These are phyloP conservation scores for Trametes hirsuta DNA, from an alignment of 1,284 basidiomycete species.

Conservation along the genomic window DNA sequence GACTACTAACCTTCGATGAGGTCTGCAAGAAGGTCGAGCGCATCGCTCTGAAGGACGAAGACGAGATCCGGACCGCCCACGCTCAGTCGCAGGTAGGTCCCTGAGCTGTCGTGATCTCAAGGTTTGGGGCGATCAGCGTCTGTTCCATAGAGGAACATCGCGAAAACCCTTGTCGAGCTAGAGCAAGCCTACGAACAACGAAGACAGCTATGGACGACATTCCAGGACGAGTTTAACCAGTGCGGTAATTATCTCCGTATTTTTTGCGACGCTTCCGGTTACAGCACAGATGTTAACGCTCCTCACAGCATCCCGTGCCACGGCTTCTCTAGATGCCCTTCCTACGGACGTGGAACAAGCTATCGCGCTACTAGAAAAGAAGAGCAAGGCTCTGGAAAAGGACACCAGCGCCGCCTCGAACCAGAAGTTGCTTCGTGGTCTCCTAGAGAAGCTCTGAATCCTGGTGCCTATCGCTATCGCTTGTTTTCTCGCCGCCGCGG, in stretches of 20 bases:
- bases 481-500: no score
- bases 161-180: constrained; percentile 44
- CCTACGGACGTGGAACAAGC: constrained; percentile 48
- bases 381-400: constrained; percentile 47
- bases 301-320: constrained; percentile 39
- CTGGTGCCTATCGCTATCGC: not conserved
- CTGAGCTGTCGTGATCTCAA: not conserved
- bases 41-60: constrained; percentile 44
- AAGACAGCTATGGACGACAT: constrained; percentile 48
- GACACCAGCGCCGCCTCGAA: constrained; percentile 37
- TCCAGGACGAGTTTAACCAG: constrained; percentile 45
- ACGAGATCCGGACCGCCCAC: constrained; percentile 45
- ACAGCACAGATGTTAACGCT: not conserved
- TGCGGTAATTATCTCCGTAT: constrained; percentile 42
- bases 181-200: constrained; percentile 48
- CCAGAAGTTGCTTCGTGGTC: constrained; percentile 40
- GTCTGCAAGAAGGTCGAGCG: constrained; percentile 56
- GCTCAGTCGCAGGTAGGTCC: constrained; percentile 40
- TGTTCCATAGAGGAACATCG: constrained; percentile 35
- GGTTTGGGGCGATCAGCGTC: constrained; percentile 27
- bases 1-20: constrained; percentile 54
- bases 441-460: constrained; percentile 34
- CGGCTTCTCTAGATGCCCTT: constrained; percentile 40
- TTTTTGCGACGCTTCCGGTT: not conserved
- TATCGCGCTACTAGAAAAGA: constrained; percentile 48